A percentile compares a stretch with the other conserved stretches of the same genome.
Evolutionary conservation across 2,329 filamentous ascomycete genomes (phyloP).

Genomic region (Colletotrichum zoysiae): DNA sequence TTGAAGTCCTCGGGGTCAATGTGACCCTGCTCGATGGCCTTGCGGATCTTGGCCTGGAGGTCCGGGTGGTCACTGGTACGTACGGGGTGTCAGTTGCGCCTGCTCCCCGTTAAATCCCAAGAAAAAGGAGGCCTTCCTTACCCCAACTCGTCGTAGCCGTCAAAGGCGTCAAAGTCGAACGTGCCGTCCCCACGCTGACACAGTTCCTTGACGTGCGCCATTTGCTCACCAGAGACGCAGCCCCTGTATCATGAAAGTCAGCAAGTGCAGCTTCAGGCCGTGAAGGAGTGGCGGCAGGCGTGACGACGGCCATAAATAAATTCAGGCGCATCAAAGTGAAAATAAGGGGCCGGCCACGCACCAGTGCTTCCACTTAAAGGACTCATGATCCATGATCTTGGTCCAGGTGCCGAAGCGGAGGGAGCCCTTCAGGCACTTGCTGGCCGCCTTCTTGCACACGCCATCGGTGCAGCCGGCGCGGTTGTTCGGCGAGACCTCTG

Average conservation of each 20-base stretch:
- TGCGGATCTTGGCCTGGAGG: conserved; percentile 78
- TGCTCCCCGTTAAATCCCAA: background rate
- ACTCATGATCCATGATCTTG: conserved; percentile 69
- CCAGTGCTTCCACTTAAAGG: conserved; percentile 90
- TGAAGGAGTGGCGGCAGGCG: background rate
- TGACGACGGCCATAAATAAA: background rate
- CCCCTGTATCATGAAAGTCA: conserved; percentile 70
- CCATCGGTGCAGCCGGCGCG: conserved; percentile 81
- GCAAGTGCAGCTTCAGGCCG: background rate
- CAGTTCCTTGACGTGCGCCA: conserved; percentile 73
- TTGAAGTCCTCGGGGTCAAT: conserved; percentile 90
- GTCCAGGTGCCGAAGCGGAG: conserved; percentile 83
- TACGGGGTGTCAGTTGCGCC: conserved; percentile 32
- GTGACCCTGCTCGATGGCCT: conserved; percentile 80
- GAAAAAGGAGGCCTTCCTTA: conserved; percentile 44
- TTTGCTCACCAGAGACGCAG: conserved; percentile 83
- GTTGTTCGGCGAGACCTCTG: conserved; percentile 78
- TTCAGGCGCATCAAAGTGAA: background rate
- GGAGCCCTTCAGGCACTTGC: conserved; percentile 84
- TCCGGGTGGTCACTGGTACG: conserved; percentile 63
- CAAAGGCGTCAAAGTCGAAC: conserved; percentile 75
- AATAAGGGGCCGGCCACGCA: conserved; percentile 56
- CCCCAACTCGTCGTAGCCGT: conserved; percentile 83
- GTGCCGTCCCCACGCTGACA: conserved; percentile 62
- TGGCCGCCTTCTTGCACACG: conserved; percentile 76